Evolutionary conservation across 2,329 filamentous ascomycete species (phyloP), one percentile per base, ranked within the genome.

Genomic region (Sporothrix phasma): DNA sequence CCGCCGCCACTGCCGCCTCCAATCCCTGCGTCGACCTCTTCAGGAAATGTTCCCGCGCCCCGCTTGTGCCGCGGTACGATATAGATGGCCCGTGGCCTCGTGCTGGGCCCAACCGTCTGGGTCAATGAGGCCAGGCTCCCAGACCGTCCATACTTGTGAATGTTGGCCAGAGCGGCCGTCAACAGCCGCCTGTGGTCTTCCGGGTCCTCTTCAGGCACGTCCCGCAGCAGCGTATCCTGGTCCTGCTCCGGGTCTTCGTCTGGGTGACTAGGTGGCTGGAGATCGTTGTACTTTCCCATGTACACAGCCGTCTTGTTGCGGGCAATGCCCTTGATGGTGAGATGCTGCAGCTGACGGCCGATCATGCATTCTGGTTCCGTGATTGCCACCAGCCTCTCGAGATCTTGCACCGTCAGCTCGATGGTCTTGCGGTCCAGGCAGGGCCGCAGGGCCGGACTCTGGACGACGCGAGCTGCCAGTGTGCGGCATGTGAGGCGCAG

Each of bases 401-500:
- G 56, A 39, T 29, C 29, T 11, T 29, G 31, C 17, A 15, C n/a
- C 11, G 45, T 61, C n/a, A 64, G 39, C 39, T 64, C 46, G 3
- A 64, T 19, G 3, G 58, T 61, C 19, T 61, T 61, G 26, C 19
- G 46, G 5, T 8, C 17, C 5, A 64, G 29, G 11, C 6, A 24
- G 6, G 4, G 26, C 5, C 56, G n/a, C 43, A 62, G 19, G 7
- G 22, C 49, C 17, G 46, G 34, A 2, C 29, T 39, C 8, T n/a
- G 7, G 2, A 15, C 49, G 37, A 39, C 13, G n/a, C 26, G n/a
- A 17, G 47, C 13, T 3, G 39, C 31, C 37, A 64, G 15, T 10
- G 63, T 45, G 6, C 46, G 63, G 47, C 56, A 54, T 8, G 63
- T 45, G 19, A 61, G 41, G 24, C 61, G 61, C 37, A 63, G 39